phyloP scores from a whole-genome alignment of 306 rosid species.

The Benincasa hispida region DNA sequence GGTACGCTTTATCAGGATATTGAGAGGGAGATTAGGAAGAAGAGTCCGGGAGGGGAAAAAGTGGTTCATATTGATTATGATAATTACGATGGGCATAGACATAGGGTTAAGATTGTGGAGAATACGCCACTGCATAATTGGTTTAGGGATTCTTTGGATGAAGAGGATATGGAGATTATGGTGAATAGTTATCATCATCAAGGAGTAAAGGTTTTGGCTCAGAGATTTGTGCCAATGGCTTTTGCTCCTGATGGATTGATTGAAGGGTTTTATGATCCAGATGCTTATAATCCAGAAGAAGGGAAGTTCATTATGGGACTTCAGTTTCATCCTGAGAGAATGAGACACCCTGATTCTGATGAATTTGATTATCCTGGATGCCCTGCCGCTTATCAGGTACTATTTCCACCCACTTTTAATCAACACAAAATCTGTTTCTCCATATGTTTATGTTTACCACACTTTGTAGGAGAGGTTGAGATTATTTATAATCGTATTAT shows the following conservation, averaged over 20 bases:
- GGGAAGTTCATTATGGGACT: conserved; percentile 94
- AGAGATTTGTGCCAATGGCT: conserved; percentile 78
- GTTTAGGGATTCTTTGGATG: conserved; percentile 64
- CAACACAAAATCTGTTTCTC: background rate
- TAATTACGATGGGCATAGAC: conserved; percentile 85
- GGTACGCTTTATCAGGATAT: conserved; percentile 72
- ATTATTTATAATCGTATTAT: no score
- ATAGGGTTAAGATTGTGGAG: conserved; percentile 48
- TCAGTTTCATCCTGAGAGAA: conserved; percentile 88
- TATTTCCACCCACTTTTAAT: background rate
- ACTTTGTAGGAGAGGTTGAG: no score
- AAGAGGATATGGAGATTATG: conserved; percentile 38
- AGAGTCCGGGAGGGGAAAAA: conserved; percentile 18
- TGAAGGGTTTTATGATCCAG: conserved; percentile 84
- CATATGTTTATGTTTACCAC: background rate
- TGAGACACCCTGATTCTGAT: conserved; percentile 62
- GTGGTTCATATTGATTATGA: conserved; percentile 67
- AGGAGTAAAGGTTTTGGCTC: conserved; percentile 78
- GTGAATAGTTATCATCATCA: conserved; percentile 96
- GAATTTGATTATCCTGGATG: conserved; percentile 87
- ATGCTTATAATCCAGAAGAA: conserved; percentile 78
- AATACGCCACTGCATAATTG: conserved; percentile 67
- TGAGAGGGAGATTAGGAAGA: conserved; percentile 46
- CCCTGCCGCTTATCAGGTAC: conserved; percentile 75
- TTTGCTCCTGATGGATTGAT: conserved; percentile 70